phyloP scores from a whole-genome alignment of 371 early-diverging fungal genomes.

The Nematocida major region DNA sequence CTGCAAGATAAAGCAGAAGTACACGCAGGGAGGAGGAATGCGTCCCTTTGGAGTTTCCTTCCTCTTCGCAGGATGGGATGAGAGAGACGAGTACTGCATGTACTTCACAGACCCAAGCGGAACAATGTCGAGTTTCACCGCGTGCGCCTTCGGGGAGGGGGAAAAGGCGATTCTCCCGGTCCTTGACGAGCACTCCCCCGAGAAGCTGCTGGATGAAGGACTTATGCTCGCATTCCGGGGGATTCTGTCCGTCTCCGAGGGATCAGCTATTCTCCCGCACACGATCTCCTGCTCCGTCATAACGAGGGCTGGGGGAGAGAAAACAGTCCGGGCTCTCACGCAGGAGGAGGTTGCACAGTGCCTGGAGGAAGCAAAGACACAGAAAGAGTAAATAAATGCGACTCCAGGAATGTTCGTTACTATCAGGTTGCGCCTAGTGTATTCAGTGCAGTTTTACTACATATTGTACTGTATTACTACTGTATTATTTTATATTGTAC shows the following conservation, averaged over 20 bases:
- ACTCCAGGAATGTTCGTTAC: not conserved
- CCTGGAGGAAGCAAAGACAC: not conserved
- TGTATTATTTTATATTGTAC: too few species aligned
- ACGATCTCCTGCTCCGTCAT: conserved; percentile 27
- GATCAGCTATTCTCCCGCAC: not conserved
- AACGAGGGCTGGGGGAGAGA: not conserved
- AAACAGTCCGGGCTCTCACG: not conserved
- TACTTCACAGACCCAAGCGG: conserved; percentile 96
- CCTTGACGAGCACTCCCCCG: conserved; percentile 46
- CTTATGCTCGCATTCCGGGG: conserved; percentile 25
- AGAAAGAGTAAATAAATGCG: not conserved
- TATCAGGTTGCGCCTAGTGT: too few species aligned
- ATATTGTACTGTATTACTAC: too few species aligned
- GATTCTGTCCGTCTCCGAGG: conserved; percentile 12
- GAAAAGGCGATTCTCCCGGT: conserved; percentile 56
- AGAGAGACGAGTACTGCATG: conserved; percentile 79
- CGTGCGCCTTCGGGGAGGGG: conserved; percentile 90
- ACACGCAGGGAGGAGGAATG: conserved; percentile 92
- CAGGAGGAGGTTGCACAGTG: conserved; percentile 10
- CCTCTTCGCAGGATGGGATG: conserved; percentile 83
- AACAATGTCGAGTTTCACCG: conserved; percentile 94
- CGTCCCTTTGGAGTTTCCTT: conserved; percentile 97
- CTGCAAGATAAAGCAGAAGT: conserved; percentile 89
- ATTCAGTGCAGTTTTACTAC: too few species aligned
- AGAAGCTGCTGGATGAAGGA: conserved; percentile 16